Percentiles rank a stretch among this genome's conserved stretches.
phyloP scores from a whole-genome alignment of 495 filamentous ascomycete species.

The Daldinia grandis region DNA sequence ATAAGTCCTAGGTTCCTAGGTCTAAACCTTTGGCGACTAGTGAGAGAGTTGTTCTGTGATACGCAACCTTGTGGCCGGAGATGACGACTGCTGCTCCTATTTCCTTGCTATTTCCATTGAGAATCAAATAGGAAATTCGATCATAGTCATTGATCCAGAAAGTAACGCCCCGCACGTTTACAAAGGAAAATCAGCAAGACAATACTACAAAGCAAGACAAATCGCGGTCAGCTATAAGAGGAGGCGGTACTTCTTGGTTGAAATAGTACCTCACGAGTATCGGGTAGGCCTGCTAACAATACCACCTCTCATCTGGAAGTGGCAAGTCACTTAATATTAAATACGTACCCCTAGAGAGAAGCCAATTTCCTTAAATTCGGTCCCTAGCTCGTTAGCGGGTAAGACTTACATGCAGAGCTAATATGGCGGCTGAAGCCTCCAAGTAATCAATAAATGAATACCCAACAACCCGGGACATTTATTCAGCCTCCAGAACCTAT shows the following conservation, averaged over 20 bases:
- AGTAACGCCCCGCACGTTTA: neutral
- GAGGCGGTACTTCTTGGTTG: neutral
- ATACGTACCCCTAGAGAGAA: too few species aligned
- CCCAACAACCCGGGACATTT: neutral
- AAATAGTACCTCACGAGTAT: neutral
- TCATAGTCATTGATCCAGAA: neutral
- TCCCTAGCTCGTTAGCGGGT: neutral
- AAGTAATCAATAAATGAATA: neutral
- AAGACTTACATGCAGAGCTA: neutral
- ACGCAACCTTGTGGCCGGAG: conserved; percentile 15
- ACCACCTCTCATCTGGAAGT: too few species aligned
- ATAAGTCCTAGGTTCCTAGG: neutral
- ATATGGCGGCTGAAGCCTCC: neutral
- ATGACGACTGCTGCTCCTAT: neutral
- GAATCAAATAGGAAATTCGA: neutral
- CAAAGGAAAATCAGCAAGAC: neutral
- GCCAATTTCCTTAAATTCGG: neutral
- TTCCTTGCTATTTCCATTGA: neutral
- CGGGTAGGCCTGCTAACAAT: neutral
- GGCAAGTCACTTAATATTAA: too few species aligned
- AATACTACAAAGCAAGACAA: neutral
- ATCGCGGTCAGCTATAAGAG: neutral
- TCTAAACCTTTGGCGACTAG: conserved; percentile 15
- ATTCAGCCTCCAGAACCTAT: neutral
- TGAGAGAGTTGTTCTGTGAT: neutral